Conservation (phyloP, 371 early-diverging fungal species). For the Apophysomyces ossiformis region DNA sequence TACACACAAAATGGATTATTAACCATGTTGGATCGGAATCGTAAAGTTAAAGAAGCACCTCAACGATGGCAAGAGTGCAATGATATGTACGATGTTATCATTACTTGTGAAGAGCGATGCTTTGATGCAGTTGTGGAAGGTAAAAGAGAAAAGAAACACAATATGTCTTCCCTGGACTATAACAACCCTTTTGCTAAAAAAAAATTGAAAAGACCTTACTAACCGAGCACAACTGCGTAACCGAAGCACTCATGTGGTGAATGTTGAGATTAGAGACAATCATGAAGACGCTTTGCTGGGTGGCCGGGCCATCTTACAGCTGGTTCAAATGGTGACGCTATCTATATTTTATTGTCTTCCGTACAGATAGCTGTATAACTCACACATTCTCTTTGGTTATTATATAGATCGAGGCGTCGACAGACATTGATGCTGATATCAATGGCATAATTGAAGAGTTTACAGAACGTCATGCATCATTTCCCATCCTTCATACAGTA, state of each 20-base stretch:
- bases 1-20: constrained; percentile 91
- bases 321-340: constrained; percentile 67
- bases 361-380: not conserved
- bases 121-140: constrained; percentile 95
- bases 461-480: constrained; percentile 58
- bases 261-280: constrained; percentile 96
- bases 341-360: not conserved
- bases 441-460: constrained; percentile 79
- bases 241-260: constrained; percentile 90
- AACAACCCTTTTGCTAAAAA: not conserved
- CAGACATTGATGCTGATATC: constrained; percentile 85
- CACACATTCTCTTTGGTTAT: not conserved
- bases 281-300: constrained; percentile 89
- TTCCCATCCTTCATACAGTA: constrained; percentile 62
- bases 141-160: constrained; percentile 22
- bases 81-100: constrained; percentile 88
- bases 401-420: constrained; percentile 64
- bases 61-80: constrained; percentile 83
- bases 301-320: constrained; percentile 79
- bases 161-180: too few relatives aligned
- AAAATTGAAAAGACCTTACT: constrained; percentile 61
- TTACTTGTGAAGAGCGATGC: constrained; percentile 97
- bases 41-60: constrained; percentile 88
- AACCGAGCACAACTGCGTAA: constrained; percentile 69
- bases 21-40: constrained; percentile 91